phyloP scores from a whole-genome alignment of 2,329 filamentous ascomycete species.

The Teratosphaeriaceae sp. region DNA sequence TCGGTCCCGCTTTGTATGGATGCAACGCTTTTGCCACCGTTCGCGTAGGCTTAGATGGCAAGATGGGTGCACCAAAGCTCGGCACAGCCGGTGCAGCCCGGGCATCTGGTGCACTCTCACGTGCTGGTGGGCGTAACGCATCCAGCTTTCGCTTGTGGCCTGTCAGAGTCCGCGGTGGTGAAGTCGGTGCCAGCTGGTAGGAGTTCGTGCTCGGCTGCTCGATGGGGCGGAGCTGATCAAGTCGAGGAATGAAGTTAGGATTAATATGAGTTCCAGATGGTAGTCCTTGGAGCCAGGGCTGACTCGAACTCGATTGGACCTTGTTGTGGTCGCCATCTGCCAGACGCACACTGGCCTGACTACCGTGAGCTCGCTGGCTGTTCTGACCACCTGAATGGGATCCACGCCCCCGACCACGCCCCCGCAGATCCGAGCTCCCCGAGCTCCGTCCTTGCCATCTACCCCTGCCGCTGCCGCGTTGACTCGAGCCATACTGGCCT shows the following conservation, averaged over 20 bases:
- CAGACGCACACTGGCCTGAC: background rate
- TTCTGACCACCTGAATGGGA: background rate
- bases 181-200: background rate
- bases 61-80: conserved; percentile 23
- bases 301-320: no score
- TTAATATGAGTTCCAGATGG: conserved; percentile 27
- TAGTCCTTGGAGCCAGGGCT: conserved; percentile 3
- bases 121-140: conserved; percentile 18
- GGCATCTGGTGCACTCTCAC: conserved; percentile 11
- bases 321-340: no score
- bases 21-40: background rate
- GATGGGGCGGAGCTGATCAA: background rate
- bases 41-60: conserved; percentile 7
- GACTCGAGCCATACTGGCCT: background rate
- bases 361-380: background rate
- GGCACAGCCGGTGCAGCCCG: conserved; percentile 26
- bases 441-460: conserved; percentile 26
- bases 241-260: conserved; percentile 18
- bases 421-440: conserved; percentile 7
- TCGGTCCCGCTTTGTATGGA: conserved; percentile 25
- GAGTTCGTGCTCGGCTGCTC: background rate
- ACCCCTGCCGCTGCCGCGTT: conserved; percentile 14
- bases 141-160: conserved; percentile 31
- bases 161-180: conserved; percentile 13
- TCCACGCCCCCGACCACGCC: conserved; percentile 6